A percentile compares a stretch with the other conserved stretches of the same genome.
Evolutionary conservation across 1,284 basidiomycete species (phyloP).

Genomic region (Marasmius oreades): DNA sequence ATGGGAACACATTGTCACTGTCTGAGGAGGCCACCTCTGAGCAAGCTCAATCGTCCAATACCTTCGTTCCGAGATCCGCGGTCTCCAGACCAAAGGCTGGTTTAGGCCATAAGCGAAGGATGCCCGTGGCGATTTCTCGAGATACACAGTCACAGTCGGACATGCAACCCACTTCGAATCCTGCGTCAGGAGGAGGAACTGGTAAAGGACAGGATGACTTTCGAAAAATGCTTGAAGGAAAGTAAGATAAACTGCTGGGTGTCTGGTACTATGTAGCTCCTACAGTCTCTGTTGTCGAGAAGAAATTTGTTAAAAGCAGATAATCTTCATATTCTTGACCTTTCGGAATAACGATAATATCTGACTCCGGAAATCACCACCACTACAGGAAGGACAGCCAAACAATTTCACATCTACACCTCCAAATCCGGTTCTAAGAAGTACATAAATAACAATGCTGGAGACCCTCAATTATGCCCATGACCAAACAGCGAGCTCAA

Average conservation of each 20-base stretch:
- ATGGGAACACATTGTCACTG: constrained; percentile 53
- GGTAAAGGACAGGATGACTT: constrained; percentile 75
- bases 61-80: constrained; percentile 64
- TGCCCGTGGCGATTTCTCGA: constrained; percentile 19
- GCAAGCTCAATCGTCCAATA: constrained; percentile 30
- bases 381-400: too few species aligned
- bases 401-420: too few species aligned
- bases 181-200: constrained; percentile 17
- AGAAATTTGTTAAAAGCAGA: too few species aligned
- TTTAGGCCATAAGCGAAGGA: constrained; percentile 50
- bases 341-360: too few species aligned
- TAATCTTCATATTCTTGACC: too few species aligned
- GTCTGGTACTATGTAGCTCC: too few species aligned
- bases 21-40: constrained; percentile 46
- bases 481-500: constrained; percentile 50
- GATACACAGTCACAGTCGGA: constrained; percentile 18
- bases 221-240: constrained; percentile 61
- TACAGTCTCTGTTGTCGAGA: too few species aligned
- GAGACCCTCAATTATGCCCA: constrained; percentile 30
- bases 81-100: constrained; percentile 68
- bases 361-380: too few species aligned
- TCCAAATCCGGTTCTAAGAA: too few species aligned
- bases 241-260: too few species aligned
- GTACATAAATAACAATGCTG: too few species aligned
- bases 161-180: constrained; percentile 8